Evolutionary conservation across 306 rosid species (phyloP).

Genomic region (Casuarina glauca): DNA sequence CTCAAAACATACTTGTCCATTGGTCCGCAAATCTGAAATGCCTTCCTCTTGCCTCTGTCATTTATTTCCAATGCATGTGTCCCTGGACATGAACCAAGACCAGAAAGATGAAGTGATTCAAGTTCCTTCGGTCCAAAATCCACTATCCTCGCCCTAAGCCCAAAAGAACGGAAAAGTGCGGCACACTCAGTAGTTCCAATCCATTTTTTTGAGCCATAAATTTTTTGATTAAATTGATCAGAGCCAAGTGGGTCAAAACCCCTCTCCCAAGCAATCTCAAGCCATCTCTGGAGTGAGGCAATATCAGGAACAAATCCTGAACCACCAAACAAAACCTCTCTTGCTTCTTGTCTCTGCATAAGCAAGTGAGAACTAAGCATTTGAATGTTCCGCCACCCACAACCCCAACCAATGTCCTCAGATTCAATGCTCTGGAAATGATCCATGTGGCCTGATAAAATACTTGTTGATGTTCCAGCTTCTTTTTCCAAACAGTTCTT

Average conservation of each 20-base stretch:
- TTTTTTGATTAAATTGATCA: constrained; percentile 51
- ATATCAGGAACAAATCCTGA: constrained; percentile 78
- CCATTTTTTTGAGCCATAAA: constrained; percentile 67
- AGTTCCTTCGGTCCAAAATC: constrained; percentile 83
- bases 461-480: constrained; percentile 41
- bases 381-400: constrained; percentile 91
- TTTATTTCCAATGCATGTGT: constrained; percentile 22
- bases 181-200: constrained; percentile 86
- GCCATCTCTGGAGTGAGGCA: constrained; percentile 79
- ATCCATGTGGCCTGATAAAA: constrained; percentile 66
- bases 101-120: constrained; percentile 53
- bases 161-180: constrained; percentile 75
- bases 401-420: constrained; percentile 84
- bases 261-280: constrained; percentile 88
- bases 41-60: constrained; percentile 39
- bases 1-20: constrained; percentile 38
- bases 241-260: constrained; percentile 75
- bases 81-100: constrained; percentile 52
- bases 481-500: constrained; percentile 72
- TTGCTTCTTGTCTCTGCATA: constrained; percentile 52
- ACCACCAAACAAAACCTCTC: constrained; percentile 66
- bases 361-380: constrained; percentile 77
- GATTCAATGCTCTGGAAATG: constrained; percentile 67
- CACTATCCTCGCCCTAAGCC: constrained; percentile 63
- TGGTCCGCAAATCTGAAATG: constrained; percentile 41